Base-by-base conservation (phyloP, 1,284 basidiomycete genomes). In the Sphaerobolus stellatus region DNA sequence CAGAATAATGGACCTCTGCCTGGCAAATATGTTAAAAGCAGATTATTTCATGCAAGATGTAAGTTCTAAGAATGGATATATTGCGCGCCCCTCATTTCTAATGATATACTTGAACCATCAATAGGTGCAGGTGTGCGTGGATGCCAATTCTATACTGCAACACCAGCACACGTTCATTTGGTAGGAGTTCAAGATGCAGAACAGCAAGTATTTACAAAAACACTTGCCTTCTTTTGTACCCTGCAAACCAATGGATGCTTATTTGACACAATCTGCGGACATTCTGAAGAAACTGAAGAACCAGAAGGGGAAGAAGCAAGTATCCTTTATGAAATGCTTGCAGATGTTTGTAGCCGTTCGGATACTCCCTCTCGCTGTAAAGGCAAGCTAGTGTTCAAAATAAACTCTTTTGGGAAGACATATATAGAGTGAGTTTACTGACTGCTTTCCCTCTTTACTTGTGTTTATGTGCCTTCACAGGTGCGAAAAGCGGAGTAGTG, bases 221-320 rank as follows among this genome's bases (percentile, higher is more conserved):
- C 61, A 8, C 38, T 65, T 4, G 59, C 43, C 2, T 64, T 65
- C 38, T 62, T 56, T 34, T 64, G 61, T 47, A 57, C 60, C 11
- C 52, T 64, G 14, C 43, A 25, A 4, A 50, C 59, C 4, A 56
- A 50, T 11, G 64, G 62, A 5, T 65, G 64, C 49, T 36, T 38
- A 2, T 61, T 65, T 45, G n/a, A 30, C 13, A 25, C n/a, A n/a
- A n/a, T n/a, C n/a, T n/a, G 20, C n/a, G 8, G 6, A 18, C 18
- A 43, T 18, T 20, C 8, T 24, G 25, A 24, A 9, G n/a, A 43
- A 43, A 43, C 7, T 18, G n/a, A 43, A 18, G 40, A 18, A 44
- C 11, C 13, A 4, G n/a, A 8, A 18, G 54, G 43, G 4, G 41
- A 16, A 16, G 29, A 47, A 24, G 29, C 24, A 14, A n/a, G 3